Conservation (phyloP, 2,329 filamentous ascomycete genomes). For the Colletotrichum sublineola region DNA sequence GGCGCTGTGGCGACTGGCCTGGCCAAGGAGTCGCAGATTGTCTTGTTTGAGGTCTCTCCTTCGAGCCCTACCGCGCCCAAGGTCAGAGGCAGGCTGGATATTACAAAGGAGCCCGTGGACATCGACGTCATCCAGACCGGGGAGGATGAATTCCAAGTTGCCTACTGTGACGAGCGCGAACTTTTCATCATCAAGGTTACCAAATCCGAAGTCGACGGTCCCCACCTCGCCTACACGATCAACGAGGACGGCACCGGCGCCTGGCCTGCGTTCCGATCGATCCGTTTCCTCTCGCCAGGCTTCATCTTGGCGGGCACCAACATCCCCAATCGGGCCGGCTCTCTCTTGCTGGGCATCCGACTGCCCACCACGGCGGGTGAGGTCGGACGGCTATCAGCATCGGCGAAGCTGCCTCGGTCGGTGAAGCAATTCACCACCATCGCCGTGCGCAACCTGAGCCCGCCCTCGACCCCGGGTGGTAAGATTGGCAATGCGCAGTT, state of each 20-base stretch:
- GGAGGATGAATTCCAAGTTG: slow-evolving; percentile 75
- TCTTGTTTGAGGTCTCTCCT: slow-evolving; percentile 79
- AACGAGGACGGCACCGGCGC: slow-evolving; percentile 59
- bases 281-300: slow-evolving; percentile 70
- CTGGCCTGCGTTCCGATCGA: slow-evolving; percentile 67
- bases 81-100: slow-evolving; percentile 62
- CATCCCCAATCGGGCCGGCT: slow-evolving; percentile 69
- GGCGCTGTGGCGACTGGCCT: slow-evolving; percentile 85
- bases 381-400: slow-evolving; percentile 64
- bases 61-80: slow-evolving; percentile 62
- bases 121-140: slow-evolving; percentile 76
- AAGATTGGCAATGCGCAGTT: slow-evolving; percentile 78
- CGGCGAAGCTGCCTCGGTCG: slow-evolving; percentile 71
- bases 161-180: slow-evolving; percentile 83
- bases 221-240: slow-evolving; percentile 69
- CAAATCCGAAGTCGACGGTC: slow-evolving; percentile 59
- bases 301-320: slow-evolving; percentile 72
- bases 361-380: slow-evolving; percentile 55
- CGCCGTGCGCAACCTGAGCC: slow-evolving; percentile 78
- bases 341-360: slow-evolving; percentile 68
- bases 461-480: slow-evolving; percentile 62
- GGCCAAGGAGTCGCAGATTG: slow-evolving; percentile 81
- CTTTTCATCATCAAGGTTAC: slow-evolving; percentile 74
- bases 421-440: slow-evolving; percentile 83
- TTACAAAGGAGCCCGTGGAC: slow-evolving; percentile 73